A percentile compares a stretch with the other conserved stretches of the same genome.
These are phyloP conservation scores for Berberis thunbergii DNA, from an alignment of 164 flowering plant genomes.

Conservation along the genomic window DNA sequence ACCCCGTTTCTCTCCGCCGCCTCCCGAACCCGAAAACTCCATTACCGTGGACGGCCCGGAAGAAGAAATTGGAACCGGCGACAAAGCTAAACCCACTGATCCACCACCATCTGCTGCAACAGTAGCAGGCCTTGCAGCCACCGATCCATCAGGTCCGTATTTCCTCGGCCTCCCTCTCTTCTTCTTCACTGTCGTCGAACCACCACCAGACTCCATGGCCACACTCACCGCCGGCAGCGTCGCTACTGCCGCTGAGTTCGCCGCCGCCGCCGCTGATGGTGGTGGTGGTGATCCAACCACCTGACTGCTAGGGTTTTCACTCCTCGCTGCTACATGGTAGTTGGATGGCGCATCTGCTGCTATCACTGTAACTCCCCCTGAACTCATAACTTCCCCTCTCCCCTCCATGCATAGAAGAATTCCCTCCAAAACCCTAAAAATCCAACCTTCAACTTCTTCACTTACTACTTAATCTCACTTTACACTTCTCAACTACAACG, in stretches of 20 bases:
- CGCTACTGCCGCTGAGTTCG: constrained; percentile 26
- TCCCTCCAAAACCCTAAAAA: constrained; percentile 12
- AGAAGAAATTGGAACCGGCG: constrained; percentile 80
- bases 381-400: constrained; percentile 30
- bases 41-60: constrained; percentile 56
- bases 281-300: constrained; percentile 16
- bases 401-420: constrained; percentile 42
- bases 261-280: constrained; percentile 1
- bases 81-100: constrained; percentile 37
- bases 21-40: constrained; percentile 39
- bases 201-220: constrained; percentile 4
- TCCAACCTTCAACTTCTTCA: not conserved
- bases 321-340: constrained; percentile 64
- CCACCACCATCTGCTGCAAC: constrained; percentile 16
- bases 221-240: constrained; percentile 10
- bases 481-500: no score
- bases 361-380: constrained; percentile 67
- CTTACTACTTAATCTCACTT: no score
- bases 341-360: constrained; percentile 83
- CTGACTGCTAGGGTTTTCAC: constrained; percentile 36
- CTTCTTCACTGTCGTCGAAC: constrained; percentile 47
- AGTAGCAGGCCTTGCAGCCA: not conserved
- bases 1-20: constrained; percentile 33
- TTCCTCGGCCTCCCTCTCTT: constrained; percentile 96
- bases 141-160: constrained; percentile 59